Percentiles rank a stretch among this genome's conserved stretches.
These are phyloP conservation scores for Diaporthe capsici DNA, from an alignment of 2,329 filamentous ascomycete genomes.

Conservation along the genomic window DNA sequence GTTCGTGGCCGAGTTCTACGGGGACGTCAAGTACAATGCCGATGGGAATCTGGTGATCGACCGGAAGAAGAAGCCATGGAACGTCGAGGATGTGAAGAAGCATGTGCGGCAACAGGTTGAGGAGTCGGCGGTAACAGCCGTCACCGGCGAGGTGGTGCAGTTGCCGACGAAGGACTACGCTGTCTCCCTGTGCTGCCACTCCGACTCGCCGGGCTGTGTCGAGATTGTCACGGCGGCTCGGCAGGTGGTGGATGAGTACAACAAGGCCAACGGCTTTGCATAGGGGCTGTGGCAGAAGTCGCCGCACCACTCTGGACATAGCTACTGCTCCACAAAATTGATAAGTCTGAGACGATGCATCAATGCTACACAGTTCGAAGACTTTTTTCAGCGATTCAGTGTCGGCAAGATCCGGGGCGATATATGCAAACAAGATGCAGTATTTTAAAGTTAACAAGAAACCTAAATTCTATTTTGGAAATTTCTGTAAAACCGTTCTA, in stretches of 20 bases:
- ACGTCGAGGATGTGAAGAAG: slow-evolving; percentile 54
- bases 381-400: too few species aligned
- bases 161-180: slow-evolving; percentile 57
- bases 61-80: slow-evolving; percentile 69
- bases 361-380: too few species aligned
- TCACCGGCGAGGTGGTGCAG: slow-evolving; percentile 55
- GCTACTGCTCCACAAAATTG: background rate
- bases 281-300: background rate
- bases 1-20: slow-evolving; percentile 49
- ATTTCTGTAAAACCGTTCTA: background rate
- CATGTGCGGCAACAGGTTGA: slow-evolving; percentile 59
- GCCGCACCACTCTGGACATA: rapidly evolving
- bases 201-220: slow-evolving; percentile 60
- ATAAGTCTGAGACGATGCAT: background rate
- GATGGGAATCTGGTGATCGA: slow-evolving; percentile 50
- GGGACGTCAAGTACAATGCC: slow-evolving; percentile 47
- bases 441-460: too few species aligned
- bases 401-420: too few species aligned
- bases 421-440: too few species aligned
- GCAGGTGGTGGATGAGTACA: slow-evolving; percentile 57
- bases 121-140: slow-evolving; percentile 56
- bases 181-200: slow-evolving; percentile 61
- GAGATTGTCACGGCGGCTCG: slow-evolving; percentile 58
- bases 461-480: too few species aligned
- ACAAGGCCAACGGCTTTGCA: slow-evolving; percentile 45